Evolutionary conservation across 2,329 filamentous ascomycete genomes (phyloP), one percentile per base, ranked within the genome.

Genomic region (Beauveria medogensis): DNA sequence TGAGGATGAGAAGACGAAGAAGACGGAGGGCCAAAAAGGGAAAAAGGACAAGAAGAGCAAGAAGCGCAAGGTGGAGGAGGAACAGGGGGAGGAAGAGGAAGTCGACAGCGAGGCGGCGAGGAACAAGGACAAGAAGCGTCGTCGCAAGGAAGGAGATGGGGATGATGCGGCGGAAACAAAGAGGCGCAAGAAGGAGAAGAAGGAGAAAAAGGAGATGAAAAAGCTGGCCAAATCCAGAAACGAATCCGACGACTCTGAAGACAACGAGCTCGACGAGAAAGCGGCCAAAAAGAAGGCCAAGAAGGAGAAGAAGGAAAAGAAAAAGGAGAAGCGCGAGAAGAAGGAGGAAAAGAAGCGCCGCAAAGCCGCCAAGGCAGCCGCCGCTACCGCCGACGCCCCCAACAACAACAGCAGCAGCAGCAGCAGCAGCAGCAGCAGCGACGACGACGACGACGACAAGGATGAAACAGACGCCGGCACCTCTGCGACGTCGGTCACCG

Each of bases 291-390:
- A 71, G 59, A 69, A 67, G 47, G 71, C 67, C 60, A 69, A 73
- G 50, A 70, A 69, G 66, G 41, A 37, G 2, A 56, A 47, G 9
- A 56, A 56, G 44, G 77, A 75, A 6, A 75, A 77, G 67, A 73
- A 70, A 63, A 65, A 64, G 46, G 74, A 78, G 63, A 76, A 76
- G 67, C 73, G 76, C 18, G 75, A 77, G 66, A 80, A 79, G 67
- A 85, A 82, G 68, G 77, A 79, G 41, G 79, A 77, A 71, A 81
- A 76, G 63, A 74, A 75, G 26, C 71, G 70, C 60, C 75, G 74
- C 47, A 75, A 76, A 53, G 69, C 70, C 52, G 66, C 68, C 54
- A 71, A 69, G 46, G 63, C 66, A 56, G 68, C 69, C 24, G 65
- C 22, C 16, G 63, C 65, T 55, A 68, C 69, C 28, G 65, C 12